A percentile compares a stretch with the other conserved stretches of the same genome.
These are phyloP conservation scores for Decorospora gaudefroyi DNA, from an alignment of 2,329 filamentous ascomycete genomes.

Conservation along the genomic window DNA sequence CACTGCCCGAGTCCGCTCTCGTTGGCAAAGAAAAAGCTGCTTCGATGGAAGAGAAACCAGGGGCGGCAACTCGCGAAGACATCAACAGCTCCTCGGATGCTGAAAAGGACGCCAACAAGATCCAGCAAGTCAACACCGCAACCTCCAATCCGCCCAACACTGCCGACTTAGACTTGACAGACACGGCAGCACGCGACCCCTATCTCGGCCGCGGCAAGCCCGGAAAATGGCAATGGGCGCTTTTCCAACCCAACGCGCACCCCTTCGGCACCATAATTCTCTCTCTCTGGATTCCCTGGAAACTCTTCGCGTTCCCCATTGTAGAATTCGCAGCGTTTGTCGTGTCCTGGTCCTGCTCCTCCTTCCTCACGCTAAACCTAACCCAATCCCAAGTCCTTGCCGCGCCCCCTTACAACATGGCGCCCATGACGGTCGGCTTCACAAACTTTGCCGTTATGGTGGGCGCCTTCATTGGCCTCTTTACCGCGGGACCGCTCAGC, in stretches of 20 bases:
- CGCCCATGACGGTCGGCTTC: constrained; percentile 57
- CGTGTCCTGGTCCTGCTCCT: constrained; percentile 63
- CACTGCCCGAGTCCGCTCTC: constrained; percentile 42
- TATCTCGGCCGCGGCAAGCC: constrained; percentile 62
- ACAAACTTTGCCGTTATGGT: constrained; percentile 62
- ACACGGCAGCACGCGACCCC: constrained; percentile 56
- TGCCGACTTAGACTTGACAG: constrained; percentile 31
- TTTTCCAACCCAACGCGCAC: constrained; percentile 57
- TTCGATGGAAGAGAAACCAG: constrained; percentile 28
- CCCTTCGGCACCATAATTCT: constrained; percentile 54
- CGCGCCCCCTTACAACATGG: constrained; percentile 60
- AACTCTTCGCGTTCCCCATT: constrained; percentile 65
- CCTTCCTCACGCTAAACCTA: constrained; percentile 65
- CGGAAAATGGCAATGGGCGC: constrained; percentile 59
- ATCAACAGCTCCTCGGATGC: constrained; percentile 12
- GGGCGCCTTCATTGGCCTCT: constrained; percentile 59
- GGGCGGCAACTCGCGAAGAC: constrained; percentile 17
- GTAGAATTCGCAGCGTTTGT: constrained; percentile 66
- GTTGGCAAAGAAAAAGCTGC: constrained; percentile 10
- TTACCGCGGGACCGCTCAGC: constrained; percentile 59
- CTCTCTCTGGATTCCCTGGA: constrained; percentile 66
- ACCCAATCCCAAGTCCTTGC: constrained; percentile 61
- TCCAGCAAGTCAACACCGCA: constrained; percentile 31
- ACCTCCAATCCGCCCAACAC: constrained; percentile 24
- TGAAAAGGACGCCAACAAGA: constrained; percentile 31